phyloP scores from a whole-genome alignment of 257 asterid genomes.

The Mentha longifolia region DNA sequence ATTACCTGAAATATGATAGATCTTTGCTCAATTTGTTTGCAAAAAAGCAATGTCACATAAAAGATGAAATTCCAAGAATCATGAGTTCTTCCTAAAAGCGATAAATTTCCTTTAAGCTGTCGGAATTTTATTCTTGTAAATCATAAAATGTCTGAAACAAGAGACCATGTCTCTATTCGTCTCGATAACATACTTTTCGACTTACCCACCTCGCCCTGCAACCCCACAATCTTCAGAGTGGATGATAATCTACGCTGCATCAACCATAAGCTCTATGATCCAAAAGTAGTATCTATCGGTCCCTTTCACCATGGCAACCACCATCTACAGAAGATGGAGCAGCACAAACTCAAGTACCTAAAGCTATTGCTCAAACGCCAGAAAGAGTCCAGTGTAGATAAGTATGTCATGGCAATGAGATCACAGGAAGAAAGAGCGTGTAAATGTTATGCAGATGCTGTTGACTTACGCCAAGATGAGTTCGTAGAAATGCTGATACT shows the following conservation, averaged over 20 bases:
- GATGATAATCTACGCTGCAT: constrained; percentile 26
- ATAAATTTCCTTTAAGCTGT: background rate
- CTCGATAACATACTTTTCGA: constrained; percentile 35
- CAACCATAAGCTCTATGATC: constrained; percentile 42
- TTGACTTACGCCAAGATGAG: constrained; percentile 22
- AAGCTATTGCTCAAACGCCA: constrained; percentile 34
- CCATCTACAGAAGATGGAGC: constrained; percentile 40
- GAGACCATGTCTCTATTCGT: constrained; percentile 37
- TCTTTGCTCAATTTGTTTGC: background rate
- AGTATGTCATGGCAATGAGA: constrained; percentile 33
- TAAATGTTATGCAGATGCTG: constrained; percentile 35
- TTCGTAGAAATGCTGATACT: constrained; percentile 46
- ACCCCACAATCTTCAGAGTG: constrained; percentile 38
- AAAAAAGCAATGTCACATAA: background rate
- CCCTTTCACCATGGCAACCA: constrained; percentile 44
- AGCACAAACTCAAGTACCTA: constrained; percentile 43
- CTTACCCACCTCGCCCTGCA: constrained; percentile 32
- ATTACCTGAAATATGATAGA: background rate
- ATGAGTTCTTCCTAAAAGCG: background rate
- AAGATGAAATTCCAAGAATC: background rate
- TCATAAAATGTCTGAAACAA: constrained; percentile 36
- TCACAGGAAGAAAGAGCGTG: constrained; percentile 35
- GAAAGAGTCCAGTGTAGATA: constrained; percentile 26
- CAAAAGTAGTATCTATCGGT: constrained; percentile 45
- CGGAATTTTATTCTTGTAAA: background rate